Evolutionary conservation across 1,139 yeast species (phyloP), one percentile per base, ranked within the genome.

Genomic region (Pichia sp.): DNA sequence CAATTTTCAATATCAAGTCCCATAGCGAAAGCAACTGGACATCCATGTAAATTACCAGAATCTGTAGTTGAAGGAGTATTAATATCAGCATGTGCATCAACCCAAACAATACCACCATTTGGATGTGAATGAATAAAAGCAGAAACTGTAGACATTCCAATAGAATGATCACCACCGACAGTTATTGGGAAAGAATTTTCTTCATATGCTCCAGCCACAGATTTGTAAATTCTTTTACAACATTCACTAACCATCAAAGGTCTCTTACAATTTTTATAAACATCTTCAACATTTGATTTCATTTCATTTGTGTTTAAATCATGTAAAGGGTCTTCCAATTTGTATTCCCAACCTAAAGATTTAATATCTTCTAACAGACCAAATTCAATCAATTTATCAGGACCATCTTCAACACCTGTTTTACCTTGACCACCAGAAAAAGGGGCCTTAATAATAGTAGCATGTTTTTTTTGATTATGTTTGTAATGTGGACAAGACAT

Each of bases 41-140:
- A 89, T 4, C 98, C 98, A 62, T 91, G 98, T 53, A 91, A 71
- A 63, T 91, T 91, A 35, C 98, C 98, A 10, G 91, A 78, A 33
- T 76, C 83, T 6, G 97, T 80, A 13, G 89, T 78, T 36, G 70
- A 70, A n/a, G 96, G 88, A 2, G 96, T 83, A 68, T 91, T 91
- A 59, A 91, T 80, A 62, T 91, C 98, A 26, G 97, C 96, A 60
- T 91, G 98, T 1, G 98, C 98, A 64, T 91, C 98, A 52, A 91
- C 83, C 98, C 98, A 91, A 50, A 91, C 62, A 37, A 91, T 72
- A 57, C 95, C 87, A 23, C 95, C 88, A 51, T 88, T 86, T 18
- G 96, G 96, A 61, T 84, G 71, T 49, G 78, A 75, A 24, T 76
- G 76, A 53, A 87, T 72, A 35, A 89, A 84, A 11, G 94, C 98